Percentiles rank a stretch among this genome's conserved stretches.
These are phyloP conservation scores for Globisporangium ultimum DNA, from an alignment of 352 stramenopile genomes.

Conservation along the genomic window DNA sequence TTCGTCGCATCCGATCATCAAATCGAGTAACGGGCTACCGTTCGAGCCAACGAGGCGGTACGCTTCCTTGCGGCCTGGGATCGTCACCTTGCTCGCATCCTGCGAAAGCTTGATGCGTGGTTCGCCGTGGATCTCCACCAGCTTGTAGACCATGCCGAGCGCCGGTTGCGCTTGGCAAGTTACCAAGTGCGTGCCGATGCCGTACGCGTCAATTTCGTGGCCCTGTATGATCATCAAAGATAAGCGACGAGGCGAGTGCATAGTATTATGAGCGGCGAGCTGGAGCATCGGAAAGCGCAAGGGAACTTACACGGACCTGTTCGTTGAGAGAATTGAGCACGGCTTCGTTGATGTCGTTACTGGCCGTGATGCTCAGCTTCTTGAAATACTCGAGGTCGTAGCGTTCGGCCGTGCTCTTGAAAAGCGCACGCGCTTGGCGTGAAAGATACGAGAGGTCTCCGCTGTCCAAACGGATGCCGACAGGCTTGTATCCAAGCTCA, in stretches of 20 bases:
- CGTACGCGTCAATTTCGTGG: constrained; percentile 95
- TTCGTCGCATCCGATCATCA: constrained; percentile 89
- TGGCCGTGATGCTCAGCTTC: constrained; percentile 92
- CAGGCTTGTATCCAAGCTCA: constrained; percentile 86
- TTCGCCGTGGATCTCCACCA: constrained; percentile 95
- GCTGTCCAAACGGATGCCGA: constrained; percentile 96
- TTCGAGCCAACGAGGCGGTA: constrained; percentile 91
- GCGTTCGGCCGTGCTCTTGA: constrained; percentile 42
- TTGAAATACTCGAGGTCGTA: constrained; percentile 82
- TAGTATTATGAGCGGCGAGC: too few species aligned
- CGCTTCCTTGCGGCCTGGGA: constrained; percentile 86
- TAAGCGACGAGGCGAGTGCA: too few species aligned
- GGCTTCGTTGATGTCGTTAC: constrained; percentile 99
- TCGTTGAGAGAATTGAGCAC: constrained; percentile 94
- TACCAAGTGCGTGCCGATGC: constrained; percentile 95
- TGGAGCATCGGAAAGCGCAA: constrained; percentile 1
- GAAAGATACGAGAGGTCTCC: constrained; percentile 98
- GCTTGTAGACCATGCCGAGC: constrained; percentile 99
- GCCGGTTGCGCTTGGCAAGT: constrained; percentile 98
- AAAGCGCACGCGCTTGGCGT: constrained; percentile 72
- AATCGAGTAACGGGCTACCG: constrained; percentile 84
- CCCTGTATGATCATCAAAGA: constrained; percentile 39
- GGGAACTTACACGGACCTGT: constrained; percentile 50
- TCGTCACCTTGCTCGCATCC: constrained; percentile 95
- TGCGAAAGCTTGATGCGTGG: constrained; percentile 98